Conservation (phyloP, 2,329 filamentous ascomycete species). For the Trichoderma arundinaceum region DNA sequence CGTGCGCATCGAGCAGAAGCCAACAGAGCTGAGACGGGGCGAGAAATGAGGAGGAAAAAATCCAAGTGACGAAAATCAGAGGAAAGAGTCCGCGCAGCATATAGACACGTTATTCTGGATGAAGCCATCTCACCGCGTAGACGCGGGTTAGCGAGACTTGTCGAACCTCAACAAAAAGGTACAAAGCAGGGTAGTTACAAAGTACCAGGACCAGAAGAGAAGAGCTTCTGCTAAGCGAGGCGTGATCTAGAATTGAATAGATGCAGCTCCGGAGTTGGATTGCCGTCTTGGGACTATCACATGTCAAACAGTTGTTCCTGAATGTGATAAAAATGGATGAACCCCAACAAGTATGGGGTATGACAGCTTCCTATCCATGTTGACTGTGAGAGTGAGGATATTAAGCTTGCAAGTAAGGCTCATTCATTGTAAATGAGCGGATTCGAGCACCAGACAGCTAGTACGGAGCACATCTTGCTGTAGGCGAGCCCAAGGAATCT, state of each 20-base stretch:
- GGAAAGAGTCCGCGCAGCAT: neutral
- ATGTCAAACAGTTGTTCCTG: constrained; percentile 4
- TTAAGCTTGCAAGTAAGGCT: neutral
- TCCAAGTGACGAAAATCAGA: neutral
- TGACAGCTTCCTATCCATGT: neutral
- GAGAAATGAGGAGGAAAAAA: neutral
- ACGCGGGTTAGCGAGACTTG: neutral
- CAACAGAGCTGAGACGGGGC: constrained; percentile 6
- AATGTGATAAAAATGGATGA: neutral
- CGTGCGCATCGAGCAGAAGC: constrained; percentile 1
- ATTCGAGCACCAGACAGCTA: neutral
- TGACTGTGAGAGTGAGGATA: neutral
- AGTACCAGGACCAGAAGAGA: neutral
- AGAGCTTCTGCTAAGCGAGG: constrained; percentile 10
- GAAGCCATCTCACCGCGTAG: constrained; percentile 7
- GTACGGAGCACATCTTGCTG: neutral
- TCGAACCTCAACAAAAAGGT: constrained; percentile 10
- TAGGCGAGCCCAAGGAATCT: neutral
- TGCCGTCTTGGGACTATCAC: constrained; percentile 13
- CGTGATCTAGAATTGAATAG: neutral
- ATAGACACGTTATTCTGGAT: neutral
- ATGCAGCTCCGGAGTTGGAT: neutral
- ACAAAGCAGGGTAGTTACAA: too few species aligned
- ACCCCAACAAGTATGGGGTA: neutral
- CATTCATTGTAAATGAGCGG: neutral